phyloP scores from a whole-genome alignment of 345 rosid genomes.

The Citrus glauca region DNA sequence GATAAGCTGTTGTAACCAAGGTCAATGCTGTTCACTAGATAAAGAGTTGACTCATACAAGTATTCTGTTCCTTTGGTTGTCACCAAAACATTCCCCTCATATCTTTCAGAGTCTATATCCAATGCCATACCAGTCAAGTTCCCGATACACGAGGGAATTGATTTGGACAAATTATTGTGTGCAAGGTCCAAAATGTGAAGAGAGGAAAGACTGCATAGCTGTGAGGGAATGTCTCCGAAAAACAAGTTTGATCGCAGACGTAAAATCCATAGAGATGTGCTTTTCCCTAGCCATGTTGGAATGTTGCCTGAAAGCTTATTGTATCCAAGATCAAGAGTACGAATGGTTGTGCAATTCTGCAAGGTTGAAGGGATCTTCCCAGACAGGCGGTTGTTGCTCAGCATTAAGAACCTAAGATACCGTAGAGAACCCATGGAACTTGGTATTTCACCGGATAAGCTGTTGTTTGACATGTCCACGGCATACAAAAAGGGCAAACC shows the following conservation, averaged over 20 bases:
- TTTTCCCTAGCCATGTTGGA: conserved; percentile 7
- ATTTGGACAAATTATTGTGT: conserved; percentile 3
- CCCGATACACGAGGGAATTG: not conserved
- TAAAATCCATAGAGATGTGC: not conserved
- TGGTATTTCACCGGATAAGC: not conserved
- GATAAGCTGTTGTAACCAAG: conserved; percentile 10
- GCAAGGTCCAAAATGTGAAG: conserved; percentile 18
- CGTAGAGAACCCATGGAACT: not conserved
- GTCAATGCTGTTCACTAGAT: conserved; percentile 11
- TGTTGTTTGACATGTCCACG: not conserved
- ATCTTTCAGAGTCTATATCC: not conserved
- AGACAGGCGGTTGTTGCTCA: not conserved
- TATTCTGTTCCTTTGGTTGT: not conserved
- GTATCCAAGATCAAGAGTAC: conserved; percentile 6
- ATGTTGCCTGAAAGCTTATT: conserved; percentile 8
- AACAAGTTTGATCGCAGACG: conserved; percentile 5
- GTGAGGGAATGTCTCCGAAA: not conserved
- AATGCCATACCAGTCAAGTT: conserved; percentile 1
- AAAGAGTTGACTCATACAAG: not conserved
- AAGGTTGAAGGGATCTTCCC: conserved; percentile 7
- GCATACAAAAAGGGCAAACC: not conserved
- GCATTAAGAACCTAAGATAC: not conserved
- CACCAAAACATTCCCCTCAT: conserved; percentile 2
- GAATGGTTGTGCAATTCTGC: not conserved
- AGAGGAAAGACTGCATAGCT: not conserved